Percentiles rank a stretch among this genome's conserved stretches.
Evolutionary conservation across 495 filamentous ascomycete genomes (phyloP).

Genomic region (Penicillium dipodomyicola): DNA sequence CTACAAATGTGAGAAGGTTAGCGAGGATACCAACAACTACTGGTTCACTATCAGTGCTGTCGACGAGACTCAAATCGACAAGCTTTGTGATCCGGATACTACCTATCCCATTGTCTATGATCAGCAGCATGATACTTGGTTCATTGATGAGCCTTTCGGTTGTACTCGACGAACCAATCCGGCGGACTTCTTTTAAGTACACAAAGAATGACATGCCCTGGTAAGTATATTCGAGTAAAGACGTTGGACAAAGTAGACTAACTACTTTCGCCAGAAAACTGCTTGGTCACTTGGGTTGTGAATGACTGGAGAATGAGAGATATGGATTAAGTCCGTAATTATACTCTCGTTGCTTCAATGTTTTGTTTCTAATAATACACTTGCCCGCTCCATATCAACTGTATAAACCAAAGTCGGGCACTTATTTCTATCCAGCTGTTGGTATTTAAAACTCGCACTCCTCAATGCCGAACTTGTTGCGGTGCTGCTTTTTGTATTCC

Average conservation of each 20-base stretch:
- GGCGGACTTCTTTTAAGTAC: constrained; percentile 1
- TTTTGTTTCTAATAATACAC: not conserved
- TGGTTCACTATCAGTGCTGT: constrained; percentile 32
- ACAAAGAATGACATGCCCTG: not conserved
- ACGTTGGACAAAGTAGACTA: not conserved
- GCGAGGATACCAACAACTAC: constrained; percentile 26
- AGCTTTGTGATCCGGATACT: constrained; percentile 23
- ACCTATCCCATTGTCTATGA: constrained; percentile 27
- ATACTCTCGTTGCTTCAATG: not conserved
- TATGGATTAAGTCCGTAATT: not conserved
- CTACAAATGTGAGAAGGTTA: constrained; percentile 30
- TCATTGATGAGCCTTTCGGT: constrained; percentile 30
- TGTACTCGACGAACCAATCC: constrained; percentile 27
- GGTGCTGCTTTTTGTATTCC: not conserved
- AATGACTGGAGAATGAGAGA: not conserved
- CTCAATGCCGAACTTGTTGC: not conserved
- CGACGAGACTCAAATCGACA: constrained; percentile 20
- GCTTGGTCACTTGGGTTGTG: not conserved
- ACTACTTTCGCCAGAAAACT: not conserved
- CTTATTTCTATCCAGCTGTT: not conserved
- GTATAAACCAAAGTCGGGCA: not conserved
- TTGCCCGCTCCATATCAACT: not conserved
- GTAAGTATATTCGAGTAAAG: not conserved
- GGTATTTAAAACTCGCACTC: too few species aligned
- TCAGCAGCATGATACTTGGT: constrained; percentile 29